A percentile compares a stretch with the other conserved stretches of the same genome.
These are phyloP conservation scores for Penicillium sp. DNA, from an alignment of 2,329 filamentous ascomycete genomes.

Conservation along the genomic window DNA sequence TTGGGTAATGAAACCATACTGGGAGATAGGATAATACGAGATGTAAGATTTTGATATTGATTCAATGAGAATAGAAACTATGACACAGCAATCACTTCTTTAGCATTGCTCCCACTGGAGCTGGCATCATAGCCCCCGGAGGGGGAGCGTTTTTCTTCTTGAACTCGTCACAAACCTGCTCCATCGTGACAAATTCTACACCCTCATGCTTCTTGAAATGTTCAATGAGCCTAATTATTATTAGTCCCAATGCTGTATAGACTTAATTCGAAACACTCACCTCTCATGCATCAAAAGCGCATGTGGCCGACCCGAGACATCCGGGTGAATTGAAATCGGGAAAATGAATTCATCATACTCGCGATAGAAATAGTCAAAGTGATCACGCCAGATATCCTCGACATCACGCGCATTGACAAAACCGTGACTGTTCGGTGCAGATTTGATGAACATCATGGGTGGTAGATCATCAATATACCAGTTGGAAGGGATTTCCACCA, in stretches of 20 bases:
- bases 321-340: constrained; percentile 73
- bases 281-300: constrained; percentile 72
- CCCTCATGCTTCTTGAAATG: constrained; percentile 31
- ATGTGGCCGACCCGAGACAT: constrained; percentile 70
- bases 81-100: background rate
- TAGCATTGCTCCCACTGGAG: constrained; percentile 9
- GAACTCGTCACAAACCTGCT: constrained; percentile 28
- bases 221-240: constrained; percentile 23
- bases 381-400: constrained; percentile 62
- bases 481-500: constrained; percentile 46
- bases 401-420: constrained; percentile 59
- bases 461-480: constrained; percentile 48
- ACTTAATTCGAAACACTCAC: constrained; percentile 32
- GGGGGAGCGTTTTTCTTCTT: constrained; percentile 24
- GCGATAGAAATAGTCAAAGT: constrained; percentile 68
- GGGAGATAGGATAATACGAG: background rate
- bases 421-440: constrained; percentile 52
- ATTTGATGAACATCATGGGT: constrained; percentile 49
- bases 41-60: background rate
- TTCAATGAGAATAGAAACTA: background rate
- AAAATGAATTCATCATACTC: constrained; percentile 77
- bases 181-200: constrained; percentile 31
- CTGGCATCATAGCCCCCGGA: constrained; percentile 22
- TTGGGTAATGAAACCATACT: background rate
- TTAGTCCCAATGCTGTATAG: constrained; percentile 2